Base-by-base conservation (phyloP, 1,284 basidiomycete species). In the Ustanciosporium gigantosporum region DNA sequence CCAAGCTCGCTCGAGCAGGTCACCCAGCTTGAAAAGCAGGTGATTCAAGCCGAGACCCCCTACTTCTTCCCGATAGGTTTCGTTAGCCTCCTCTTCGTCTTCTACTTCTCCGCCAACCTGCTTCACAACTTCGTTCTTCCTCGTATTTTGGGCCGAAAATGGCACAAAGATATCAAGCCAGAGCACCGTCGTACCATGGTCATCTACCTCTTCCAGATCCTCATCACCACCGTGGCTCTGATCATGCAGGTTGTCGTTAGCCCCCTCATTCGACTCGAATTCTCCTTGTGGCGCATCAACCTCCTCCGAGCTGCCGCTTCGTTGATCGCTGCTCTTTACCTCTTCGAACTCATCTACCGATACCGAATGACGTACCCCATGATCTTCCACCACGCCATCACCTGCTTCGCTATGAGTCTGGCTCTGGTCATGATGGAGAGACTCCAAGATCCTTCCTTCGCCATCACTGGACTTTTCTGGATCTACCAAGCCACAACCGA, bases 331-430 rank as follows among this genome's bases (percentile, higher is more conserved):
- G 50, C 31, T 7, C 36, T 64, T 24, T 66, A 66, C 55, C 19
- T 66, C n/a, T 56, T 64, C 52, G 62, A 66, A 34, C 25, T 66
- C 25, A 44, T 62, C 34, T 66, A 66, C 36, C 32, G 62, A 17
- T 44, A 48, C 20, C 38, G 48, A 2, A 62, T 66, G 56, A 52
- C 52, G 14, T 41, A 44, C n/a, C 51, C 48, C 3, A 61, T 65
- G 59, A 48, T 61, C 24, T 31, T 42, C 5, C 57, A 65, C 39
- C 59, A 65, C 39, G 13, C 31, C 4, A 47, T 66, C 32, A 66
- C 58, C 7, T 46, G 62, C 25, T 61, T 66, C 23, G 49, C 50
- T 23, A 52, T 57, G 8, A 47, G 41, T 17, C 40, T 62, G 3
- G 50, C 44, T 17, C 16, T 57, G 5, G 36, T 66, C 36, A 43